phyloP scores from a whole-genome alignment of 345 rosid species.

The Melaleuca quinquenervia region DNA sequence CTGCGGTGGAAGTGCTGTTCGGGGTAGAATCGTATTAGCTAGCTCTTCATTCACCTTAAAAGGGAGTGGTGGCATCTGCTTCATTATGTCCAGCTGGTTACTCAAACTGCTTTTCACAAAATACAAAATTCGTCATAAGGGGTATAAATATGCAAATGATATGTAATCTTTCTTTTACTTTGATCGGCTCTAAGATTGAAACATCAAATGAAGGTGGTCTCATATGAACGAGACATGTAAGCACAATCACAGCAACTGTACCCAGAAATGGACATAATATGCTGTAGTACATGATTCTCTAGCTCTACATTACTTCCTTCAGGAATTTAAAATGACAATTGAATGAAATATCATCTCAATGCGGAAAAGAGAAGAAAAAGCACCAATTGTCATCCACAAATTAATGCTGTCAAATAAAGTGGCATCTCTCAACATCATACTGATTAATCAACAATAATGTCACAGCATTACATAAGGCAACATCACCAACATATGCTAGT shows the following conservation, averaged over 20 bases:
- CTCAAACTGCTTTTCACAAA: constrained; percentile 33
- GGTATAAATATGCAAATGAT: neutral
- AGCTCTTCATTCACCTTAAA: constrained; percentile 45
- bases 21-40: constrained; percentile 26
- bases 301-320: neutral
- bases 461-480: neutral
- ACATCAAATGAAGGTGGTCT: neutral
- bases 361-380: neutral
- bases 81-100: constrained; percentile 48
- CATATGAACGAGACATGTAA: neutral
- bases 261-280: neutral
- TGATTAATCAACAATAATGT: neutral
- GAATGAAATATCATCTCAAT: neutral
- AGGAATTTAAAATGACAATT: neutral
- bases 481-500: neutral
- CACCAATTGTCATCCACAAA: neutral
- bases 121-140: neutral
- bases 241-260: neutral
- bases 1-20: constrained; percentile 10
- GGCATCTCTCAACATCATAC: neutral
- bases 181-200: neutral
- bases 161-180: neutral
- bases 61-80: constrained; percentile 66
- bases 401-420: neutral
- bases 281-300: neutral